Conservation (phyloP, 2,329 filamentous ascomycete genomes). For the Colletotrichum tofieldiae region DNA sequence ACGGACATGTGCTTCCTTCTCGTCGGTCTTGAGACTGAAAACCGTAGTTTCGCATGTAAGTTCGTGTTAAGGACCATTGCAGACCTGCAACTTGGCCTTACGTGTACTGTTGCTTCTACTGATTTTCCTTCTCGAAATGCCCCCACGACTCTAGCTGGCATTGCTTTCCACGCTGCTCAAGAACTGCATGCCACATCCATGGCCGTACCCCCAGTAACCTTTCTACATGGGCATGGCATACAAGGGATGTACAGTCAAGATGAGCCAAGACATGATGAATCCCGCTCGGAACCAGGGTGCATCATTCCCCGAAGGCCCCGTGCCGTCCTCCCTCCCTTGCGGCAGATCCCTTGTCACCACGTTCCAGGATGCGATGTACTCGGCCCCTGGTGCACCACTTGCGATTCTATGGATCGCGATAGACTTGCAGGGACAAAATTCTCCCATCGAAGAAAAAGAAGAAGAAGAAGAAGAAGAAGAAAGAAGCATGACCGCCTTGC, state of each 20-base stretch:
- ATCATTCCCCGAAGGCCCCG: conserved; percentile 1
- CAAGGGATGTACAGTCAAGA: background rate
- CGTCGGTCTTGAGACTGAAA: too few species aligned
- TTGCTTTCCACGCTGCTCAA: too few species aligned
- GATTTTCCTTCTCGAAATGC: background rate
- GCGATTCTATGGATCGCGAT: background rate
- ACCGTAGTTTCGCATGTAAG: background rate
- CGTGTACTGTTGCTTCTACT: too few species aligned
- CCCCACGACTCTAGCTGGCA: background rate
- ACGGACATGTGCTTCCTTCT: background rate
- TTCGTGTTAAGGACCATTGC: too few species aligned
- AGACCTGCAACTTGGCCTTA: background rate
- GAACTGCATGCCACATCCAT: background rate
- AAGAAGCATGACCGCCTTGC: background rate
- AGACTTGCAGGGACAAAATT: background rate
- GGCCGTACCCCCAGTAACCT: background rate
- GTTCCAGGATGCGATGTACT: background rate
- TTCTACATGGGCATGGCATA: conserved; percentile 5
- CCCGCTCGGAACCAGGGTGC: conserved; percentile 3
- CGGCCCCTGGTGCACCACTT: background rate
- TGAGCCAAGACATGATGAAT: conserved; percentile 8
- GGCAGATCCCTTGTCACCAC: conserved; percentile 1
- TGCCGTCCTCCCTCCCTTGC: background rate
- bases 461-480: background rate
- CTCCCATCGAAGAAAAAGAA: background rate